Percentiles rank a stretch among this genome's conserved stretches.
Evolutionary conservation across 257 asterid genomes (phyloP).

Genomic region (Lavandula angustifolia): DNA sequence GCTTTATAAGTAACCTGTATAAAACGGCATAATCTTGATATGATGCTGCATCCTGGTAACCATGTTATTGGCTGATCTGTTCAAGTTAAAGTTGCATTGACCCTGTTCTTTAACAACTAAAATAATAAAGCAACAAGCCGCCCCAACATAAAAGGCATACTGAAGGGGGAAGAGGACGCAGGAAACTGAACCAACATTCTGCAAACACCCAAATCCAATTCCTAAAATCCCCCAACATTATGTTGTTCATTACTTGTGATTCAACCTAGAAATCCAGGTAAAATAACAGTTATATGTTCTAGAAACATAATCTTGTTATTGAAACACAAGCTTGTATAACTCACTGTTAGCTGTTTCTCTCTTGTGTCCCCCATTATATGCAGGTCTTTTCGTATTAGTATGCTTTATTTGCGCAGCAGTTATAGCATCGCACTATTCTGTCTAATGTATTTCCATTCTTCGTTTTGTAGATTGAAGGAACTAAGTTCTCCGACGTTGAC

Average conservation of each 20-base stretch:
- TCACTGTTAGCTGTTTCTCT: not conserved
- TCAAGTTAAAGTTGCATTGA: not conserved
- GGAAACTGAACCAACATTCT: not conserved
- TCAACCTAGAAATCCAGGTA: not conserved
- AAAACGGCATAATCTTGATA: not conserved
- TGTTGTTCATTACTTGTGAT: not conserved
- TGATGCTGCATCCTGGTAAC: conserved; percentile 15
- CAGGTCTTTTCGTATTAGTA: not conserved
- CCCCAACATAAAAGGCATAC: not conserved
- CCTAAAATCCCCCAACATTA: not conserved
- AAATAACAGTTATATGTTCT: not conserved
- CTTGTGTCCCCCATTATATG: not conserved
- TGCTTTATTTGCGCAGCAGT: not conserved
- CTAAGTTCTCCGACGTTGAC: conserved; percentile 66
- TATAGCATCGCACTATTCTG: not conserved
- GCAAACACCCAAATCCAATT: not conserved
- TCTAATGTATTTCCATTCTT: not conserved
- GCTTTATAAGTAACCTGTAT: not conserved
- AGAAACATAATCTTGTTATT: not conserved
- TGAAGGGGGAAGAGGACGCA: not conserved
- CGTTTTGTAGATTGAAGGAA: conserved; percentile 63
- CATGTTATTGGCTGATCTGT: not conserved
- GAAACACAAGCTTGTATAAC: not conserved
- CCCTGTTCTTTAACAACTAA: not conserved
- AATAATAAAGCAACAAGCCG: not conserved